A percentile compares a stretch with the other conserved stretches of the same genome.
phyloP scores from a whole-genome alignment of 2,329 filamentous ascomycete species.

The Aspergillus japonicus region DNA sequence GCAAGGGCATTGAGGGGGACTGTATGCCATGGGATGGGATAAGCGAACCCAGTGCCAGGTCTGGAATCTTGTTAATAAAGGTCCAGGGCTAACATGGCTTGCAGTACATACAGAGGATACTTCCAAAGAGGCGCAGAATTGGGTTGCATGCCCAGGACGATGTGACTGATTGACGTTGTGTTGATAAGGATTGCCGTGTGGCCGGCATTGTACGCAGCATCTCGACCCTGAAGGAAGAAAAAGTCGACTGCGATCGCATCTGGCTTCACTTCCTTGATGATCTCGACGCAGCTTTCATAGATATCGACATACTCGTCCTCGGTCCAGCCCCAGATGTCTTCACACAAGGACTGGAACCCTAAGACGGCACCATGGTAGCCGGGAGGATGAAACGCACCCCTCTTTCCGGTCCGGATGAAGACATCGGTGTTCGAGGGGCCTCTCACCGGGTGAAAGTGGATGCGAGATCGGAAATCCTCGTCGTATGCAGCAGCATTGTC shows the following conservation, averaged over 20 bases:
- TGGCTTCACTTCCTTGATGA: constrained; percentile 41
- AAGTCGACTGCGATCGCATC: constrained; percentile 47
- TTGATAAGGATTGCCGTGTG: constrained; percentile 42
- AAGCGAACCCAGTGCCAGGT: constrained; percentile 46
- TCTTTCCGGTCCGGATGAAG: constrained; percentile 29
- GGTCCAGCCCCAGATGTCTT: constrained; percentile 37
- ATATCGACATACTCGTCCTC: constrained; percentile 43
- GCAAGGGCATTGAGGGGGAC: constrained; percentile 46
- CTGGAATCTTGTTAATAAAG: constrained; percentile 25
- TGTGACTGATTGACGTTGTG: constrained; percentile 49
- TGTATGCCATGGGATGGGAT: constrained; percentile 47
- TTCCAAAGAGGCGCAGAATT: constrained; percentile 32
- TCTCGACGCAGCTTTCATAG: constrained; percentile 39
- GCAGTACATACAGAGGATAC: constrained; percentile 31
- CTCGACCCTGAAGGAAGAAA: constrained; percentile 45
- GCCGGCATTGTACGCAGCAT: constrained; percentile 41
- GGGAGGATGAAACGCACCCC: constrained; percentile 29
- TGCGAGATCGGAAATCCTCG: constrained; percentile 15
- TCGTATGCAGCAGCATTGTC: constrained; percentile 22
- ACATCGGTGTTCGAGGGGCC: constrained; percentile 35
- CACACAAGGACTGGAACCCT: constrained; percentile 30
- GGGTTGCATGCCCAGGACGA: constrained; percentile 41
- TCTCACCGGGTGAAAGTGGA: constrained; percentile 36
- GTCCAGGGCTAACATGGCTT: background rate
- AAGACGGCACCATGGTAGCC: constrained; percentile 38